Percentiles rank a stretch among this genome's conserved stretches.
phyloP scores from a whole-genome alignment of 176 grass and related monocot genomes.

The Rhynchospora pubera region DNA sequence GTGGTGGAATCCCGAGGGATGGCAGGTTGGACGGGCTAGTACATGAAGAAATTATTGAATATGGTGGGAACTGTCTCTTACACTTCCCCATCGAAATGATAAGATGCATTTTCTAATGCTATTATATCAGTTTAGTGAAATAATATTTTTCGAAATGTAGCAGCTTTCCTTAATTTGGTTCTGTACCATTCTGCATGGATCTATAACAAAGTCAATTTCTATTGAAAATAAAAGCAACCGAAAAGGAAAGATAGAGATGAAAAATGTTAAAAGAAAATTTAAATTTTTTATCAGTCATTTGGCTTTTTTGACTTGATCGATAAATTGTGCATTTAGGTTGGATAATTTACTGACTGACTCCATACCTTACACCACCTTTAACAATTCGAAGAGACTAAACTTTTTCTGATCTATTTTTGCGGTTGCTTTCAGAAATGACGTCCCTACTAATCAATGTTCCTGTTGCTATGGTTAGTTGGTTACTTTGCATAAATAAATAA shows the following conservation, averaged over 20 bases:
- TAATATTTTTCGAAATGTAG: background rate
- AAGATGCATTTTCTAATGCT: constrained; percentile 11
- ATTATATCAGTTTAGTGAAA: background rate
- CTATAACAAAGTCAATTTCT: background rate
- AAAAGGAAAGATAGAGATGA: background rate
- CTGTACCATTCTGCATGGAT: background rate
- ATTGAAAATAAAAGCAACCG: background rate
- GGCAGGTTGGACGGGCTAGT: background rate
- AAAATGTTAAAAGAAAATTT: background rate
- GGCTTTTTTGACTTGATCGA: background rate
- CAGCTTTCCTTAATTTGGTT: background rate
- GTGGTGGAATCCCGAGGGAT: constrained; percentile 13
- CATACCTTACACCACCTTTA: background rate
- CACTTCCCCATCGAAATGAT: background rate
- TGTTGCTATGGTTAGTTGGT: background rate
- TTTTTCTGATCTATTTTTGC: background rate
- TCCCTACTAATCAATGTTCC: background rate
- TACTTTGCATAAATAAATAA: too few species aligned
- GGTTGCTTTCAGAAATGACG: background rate
- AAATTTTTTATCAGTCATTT: background rate
- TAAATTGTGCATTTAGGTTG: background rate
- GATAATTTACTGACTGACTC: too few species aligned
- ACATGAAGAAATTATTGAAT: background rate
- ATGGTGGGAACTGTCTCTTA: constrained; percentile 13
- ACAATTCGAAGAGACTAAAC: background rate